These are phyloP conservation scores for Epichloe gansuensis DNA, from an alignment of 2,329 filamentous ascomycete genomes.

Conservation along the genomic window DNA sequence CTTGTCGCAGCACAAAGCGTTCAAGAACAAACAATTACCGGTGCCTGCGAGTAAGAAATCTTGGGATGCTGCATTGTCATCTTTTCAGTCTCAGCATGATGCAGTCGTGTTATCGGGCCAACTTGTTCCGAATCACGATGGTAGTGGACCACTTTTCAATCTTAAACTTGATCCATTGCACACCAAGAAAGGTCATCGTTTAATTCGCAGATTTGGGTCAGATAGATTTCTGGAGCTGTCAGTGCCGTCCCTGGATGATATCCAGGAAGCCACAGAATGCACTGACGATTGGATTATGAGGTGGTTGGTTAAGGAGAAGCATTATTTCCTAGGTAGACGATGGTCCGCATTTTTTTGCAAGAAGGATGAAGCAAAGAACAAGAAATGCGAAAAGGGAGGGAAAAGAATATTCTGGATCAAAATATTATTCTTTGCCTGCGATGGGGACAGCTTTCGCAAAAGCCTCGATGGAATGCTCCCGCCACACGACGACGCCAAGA, in stretches of 20 bases:
- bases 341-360: constrained; percentile 37
- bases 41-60: constrained; percentile 28
- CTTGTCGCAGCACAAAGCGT: constrained; percentile 25
- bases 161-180: constrained; percentile 35
- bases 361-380: constrained; percentile 23
- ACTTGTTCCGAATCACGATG: constrained; percentile 24
- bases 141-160: constrained; percentile 28
- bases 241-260: constrained; percentile 30
- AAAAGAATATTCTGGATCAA: neutral
- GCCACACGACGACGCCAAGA: constrained; percentile 12
- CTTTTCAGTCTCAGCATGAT: constrained; percentile 22
- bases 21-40: constrained; percentile 34
- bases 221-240: constrained; percentile 46
- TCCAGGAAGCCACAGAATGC: constrained; percentile 16
- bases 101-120: constrained; percentile 31
- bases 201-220: constrained; percentile 41
- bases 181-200: constrained; percentile 36
- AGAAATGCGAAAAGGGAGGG: neutral
- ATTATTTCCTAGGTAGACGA: constrained; percentile 31
- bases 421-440: constrained; percentile 42
- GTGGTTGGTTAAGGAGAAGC: constrained; percentile 19
- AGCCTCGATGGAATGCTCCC: constrained; percentile 9
- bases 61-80: constrained; percentile 32
- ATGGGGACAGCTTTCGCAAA: constrained; percentile 30
- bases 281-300: constrained; percentile 19